Percentiles rank a stretch among this genome's conserved stretches.
Evolutionary conservation across 495 filamentous ascomycete species (phyloP).

Genomic region (Pyrenula aspistea): DNA sequence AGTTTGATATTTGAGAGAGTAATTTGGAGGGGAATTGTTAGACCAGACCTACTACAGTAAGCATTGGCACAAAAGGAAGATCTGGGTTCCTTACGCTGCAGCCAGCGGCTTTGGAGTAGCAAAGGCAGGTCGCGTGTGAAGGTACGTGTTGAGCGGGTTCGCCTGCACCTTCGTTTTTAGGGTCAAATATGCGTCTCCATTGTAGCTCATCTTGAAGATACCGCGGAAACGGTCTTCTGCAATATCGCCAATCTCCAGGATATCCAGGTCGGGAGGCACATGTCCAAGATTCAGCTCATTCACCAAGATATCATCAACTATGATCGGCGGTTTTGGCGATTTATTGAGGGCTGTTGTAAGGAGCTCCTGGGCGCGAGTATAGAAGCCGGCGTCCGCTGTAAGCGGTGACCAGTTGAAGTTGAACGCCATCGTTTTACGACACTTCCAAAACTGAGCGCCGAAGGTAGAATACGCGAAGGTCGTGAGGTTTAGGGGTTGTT

Average conservation of each 20-base stretch:
- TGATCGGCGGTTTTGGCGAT: conserved; percentile 94
- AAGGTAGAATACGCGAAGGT: neutral
- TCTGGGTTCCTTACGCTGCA: conserved; percentile 44
- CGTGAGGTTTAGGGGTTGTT: neutral
- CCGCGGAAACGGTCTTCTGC: conserved; percentile 95
- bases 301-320: conserved; percentile 97
- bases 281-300: conserved; percentile 93
- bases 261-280: conserved; percentile 86
- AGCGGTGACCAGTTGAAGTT: conserved; percentile 99
- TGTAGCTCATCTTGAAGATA: conserved; percentile 98
- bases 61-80: neutral
- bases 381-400: conserved; percentile 83
- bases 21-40: conserved; percentile 94
- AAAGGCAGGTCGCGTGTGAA: conserved; percentile 81
- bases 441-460: neutral
- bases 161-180: conserved; percentile 93
- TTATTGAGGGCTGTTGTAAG: conserved; percentile 94
- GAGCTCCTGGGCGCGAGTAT: conserved; percentile 82
- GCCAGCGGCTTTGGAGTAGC: conserved; percentile 89
- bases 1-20: conserved; percentile 92
- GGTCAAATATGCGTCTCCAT: conserved; percentile 87
- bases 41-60: conserved; percentile 39
- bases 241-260: conserved; percentile 91
- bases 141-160: conserved; percentile 91
- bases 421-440: conserved; percentile 64